Percentiles rank a stretch among this genome's conserved stretches.
Conservation (phyloP, 176 grass and related monocot genomes). For the Eragrostis curvula region DNA sequence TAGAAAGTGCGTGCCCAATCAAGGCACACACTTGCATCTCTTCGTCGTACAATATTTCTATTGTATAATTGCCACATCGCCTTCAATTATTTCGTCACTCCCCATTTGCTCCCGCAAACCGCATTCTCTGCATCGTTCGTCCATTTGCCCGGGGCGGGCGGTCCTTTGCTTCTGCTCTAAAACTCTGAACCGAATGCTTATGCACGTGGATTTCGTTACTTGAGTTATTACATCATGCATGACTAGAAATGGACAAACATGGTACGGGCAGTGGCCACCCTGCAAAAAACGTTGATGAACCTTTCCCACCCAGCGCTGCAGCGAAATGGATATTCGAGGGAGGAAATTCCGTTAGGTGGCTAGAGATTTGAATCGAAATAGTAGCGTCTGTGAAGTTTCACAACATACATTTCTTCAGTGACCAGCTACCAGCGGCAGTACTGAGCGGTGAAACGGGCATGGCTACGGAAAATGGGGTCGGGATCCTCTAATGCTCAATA, state of each 20-base stretch:
- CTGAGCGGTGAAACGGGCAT: too few relatives aligned
- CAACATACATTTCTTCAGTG: background rate
- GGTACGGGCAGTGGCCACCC: background rate
- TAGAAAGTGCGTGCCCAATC: background rate
- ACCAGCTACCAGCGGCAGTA: background rate
- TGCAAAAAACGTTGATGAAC: background rate
- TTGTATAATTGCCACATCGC: too few relatives aligned
- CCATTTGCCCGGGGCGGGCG: background rate
- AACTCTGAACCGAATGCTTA: background rate
- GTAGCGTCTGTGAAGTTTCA: background rate
- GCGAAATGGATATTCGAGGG: background rate
- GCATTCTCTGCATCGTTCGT: too few relatives aligned
- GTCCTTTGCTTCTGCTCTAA: background rate
- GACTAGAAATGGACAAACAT: background rate
- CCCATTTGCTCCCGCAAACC: too few relatives aligned
- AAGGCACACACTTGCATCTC: too few relatives aligned
- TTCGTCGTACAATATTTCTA: too few relatives aligned
- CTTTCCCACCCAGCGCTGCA: background rate
- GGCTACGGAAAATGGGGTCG: too few relatives aligned
- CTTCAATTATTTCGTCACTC: too few relatives aligned
- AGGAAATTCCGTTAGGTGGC: background rate
- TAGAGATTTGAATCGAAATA: background rate
- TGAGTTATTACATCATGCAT: background rate
- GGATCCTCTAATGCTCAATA: too few relatives aligned
- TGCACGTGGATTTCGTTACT: background rate